Evolutionary conservation across 2,329 filamentous ascomycete genomes (phyloP).

Genomic region (Proliferodiscus dingleyae): DNA sequence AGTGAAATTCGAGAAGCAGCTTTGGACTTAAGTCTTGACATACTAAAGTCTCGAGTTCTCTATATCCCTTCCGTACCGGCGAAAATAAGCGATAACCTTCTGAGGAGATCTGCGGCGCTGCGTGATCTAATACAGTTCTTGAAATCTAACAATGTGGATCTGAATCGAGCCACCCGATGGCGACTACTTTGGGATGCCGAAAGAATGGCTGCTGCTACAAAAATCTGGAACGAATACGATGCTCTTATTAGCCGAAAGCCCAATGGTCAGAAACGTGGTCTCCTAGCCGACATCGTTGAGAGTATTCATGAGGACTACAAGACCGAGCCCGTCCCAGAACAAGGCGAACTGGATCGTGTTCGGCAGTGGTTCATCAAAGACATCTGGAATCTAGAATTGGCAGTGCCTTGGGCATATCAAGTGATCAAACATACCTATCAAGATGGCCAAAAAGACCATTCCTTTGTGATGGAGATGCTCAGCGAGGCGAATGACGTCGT

Average conservation of each 20-base stretch:
- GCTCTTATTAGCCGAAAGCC: conserved; percentile 55
- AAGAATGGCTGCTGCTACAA: conserved; percentile 74
- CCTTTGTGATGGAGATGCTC: conserved; percentile 32
- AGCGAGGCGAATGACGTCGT: conserved; percentile 73
- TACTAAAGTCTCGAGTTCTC: conserved; percentile 70
- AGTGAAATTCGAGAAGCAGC: conserved; percentile 74
- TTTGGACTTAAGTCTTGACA: conserved; percentile 71
- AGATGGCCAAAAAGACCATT: conserved; percentile 52
- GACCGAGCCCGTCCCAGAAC: conserved; percentile 56
- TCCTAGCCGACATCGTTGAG: conserved; percentile 70
- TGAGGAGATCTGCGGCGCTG: conserved; percentile 66
- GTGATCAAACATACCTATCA: conserved; percentile 69
- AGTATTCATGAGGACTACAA: conserved; percentile 74
- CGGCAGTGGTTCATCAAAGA: conserved; percentile 85
- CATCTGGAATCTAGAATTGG: conserved; percentile 64
- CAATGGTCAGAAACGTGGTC: conserved; percentile 58
- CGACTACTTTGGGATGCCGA: conserved; percentile 83
- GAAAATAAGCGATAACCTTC: conserved; percentile 77
- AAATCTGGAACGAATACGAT: conserved; percentile 80
- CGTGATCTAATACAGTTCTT: conserved; percentile 71
- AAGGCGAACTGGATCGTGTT: conserved; percentile 71
- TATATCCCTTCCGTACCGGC: conserved; percentile 69
- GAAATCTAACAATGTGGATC: conserved; percentile 55
- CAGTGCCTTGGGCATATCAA: conserved; percentile 75
- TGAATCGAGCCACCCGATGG: conserved; percentile 71